Evolutionary conservation across 306 rosid genomes (phyloP).

Genomic region (Senna tora): DNA sequence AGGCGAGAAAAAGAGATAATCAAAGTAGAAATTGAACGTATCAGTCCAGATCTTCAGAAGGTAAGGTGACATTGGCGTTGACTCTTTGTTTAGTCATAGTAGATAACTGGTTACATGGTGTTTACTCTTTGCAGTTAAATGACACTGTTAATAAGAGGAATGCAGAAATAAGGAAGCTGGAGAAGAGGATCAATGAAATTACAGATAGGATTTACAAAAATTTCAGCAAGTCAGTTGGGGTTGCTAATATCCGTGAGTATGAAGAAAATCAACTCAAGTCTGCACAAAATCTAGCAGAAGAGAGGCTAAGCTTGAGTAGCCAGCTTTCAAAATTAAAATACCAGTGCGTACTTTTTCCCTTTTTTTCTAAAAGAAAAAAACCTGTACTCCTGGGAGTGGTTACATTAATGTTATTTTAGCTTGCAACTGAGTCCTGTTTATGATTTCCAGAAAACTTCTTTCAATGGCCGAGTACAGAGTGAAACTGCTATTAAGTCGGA

Average conservation of each 20-base stretch:
- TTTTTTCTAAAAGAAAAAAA: slow-evolving; percentile 15
- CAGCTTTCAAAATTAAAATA: slow-evolving; percentile 91
- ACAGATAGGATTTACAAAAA: slow-evolving; percentile 81
- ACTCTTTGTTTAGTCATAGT: slow-evolving; percentile 19
- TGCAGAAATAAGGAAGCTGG: slow-evolving; percentile 66
- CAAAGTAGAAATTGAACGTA: slow-evolving; percentile 74
- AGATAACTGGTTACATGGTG: slow-evolving; percentile 28
- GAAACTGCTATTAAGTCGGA: slow-evolving; percentile 18
- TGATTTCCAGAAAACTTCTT: slow-evolving; percentile 26
- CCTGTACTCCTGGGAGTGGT: not conserved
- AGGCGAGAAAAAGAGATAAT: slow-evolving; percentile 67
- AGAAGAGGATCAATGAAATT: slow-evolving; percentile 88
- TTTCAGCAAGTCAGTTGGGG: slow-evolving; percentile 93
- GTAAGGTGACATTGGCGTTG: slow-evolving; percentile 68
- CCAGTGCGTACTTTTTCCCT: slow-evolving; percentile 64
- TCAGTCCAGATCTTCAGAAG: slow-evolving; percentile 80
- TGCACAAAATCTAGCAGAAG: slow-evolving; percentile 89
- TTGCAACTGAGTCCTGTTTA: not conserved
- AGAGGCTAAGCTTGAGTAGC: slow-evolving; percentile 87
- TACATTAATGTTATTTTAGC: too few species aligned
- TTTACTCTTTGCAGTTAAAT: slow-evolving; percentile 58
- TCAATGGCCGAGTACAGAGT: slow-evolving; percentile 8
- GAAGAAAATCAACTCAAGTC: slow-evolving; percentile 91
- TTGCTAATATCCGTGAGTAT: slow-evolving; percentile 95
- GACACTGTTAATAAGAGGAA: slow-evolving; percentile 67